Evolutionary conservation across 306 rosid genomes (phyloP), one percentile per base, ranked within the genome.

Genomic region (Malus asiatica): DNA sequence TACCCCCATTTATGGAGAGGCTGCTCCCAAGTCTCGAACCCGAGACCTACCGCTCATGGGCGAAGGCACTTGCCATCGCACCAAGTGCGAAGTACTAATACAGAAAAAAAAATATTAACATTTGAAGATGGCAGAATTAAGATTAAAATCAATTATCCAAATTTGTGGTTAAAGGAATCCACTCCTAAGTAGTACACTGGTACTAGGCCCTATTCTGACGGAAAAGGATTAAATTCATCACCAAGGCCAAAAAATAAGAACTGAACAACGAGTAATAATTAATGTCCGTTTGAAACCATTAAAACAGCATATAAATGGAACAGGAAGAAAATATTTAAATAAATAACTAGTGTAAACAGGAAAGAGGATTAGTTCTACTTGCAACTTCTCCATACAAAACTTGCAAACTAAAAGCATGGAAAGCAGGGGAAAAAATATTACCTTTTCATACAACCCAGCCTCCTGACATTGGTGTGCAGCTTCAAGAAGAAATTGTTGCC

Each of bases 401-500:
- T 23, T 4, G 48, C 7, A 72, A 77, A 15, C 3, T 33, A n/a
- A 74, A 59, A 70, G 68, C 59, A 53, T 29, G 32, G n/a, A 27
- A 35, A 16, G 18, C 40, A 25, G 22, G 27, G 70, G 68, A 72
- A 14, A 73, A 68, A 69, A 59, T 73, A 72, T 87, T 90, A 89
- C 99, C 79, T 92, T 88, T 80, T 95, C 97, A 84, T 84, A 89
- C 82, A 95, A 78, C 84, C 99, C 97, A 87, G 97, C 89, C 80
- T 92, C 99, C 89, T 88, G 97, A 82, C 92, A 95, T 75, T 86
- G 93, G 82, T 84, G 82, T 76, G 99, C 97, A 77, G 97, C 96
- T 87, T 95, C 99, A 79, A 88, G 86, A 83, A 95, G 76, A 85
- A 92, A 95, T 51, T 92, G 99, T 74, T 88, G 89, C 83, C 99